Base-by-base conservation (phyloP, 495 filamentous ascomycete genomes). In the Halenospora varia region DNA sequence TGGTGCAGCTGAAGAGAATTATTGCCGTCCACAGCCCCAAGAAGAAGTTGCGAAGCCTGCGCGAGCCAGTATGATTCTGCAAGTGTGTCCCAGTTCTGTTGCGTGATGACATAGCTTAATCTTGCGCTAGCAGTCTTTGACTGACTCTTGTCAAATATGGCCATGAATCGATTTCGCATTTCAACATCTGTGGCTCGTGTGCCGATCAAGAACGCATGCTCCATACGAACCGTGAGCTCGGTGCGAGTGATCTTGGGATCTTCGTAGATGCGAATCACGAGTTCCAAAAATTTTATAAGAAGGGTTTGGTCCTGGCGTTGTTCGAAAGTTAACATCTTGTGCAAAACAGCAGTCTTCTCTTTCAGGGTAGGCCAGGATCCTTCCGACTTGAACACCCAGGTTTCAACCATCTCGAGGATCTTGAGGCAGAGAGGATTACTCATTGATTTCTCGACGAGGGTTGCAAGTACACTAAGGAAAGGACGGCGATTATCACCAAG, bases 61-160 rank as follows among this genome's bases (percentile, higher is more conserved):
- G 89, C 84, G 17, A 99, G 78, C 95, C 95, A 99, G 75, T 92
- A 99, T 8, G 88, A 96, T 57, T 99, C 94, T 2, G 82, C 82
- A 35, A 99, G 77, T 0, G 89, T 92, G 67, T 97, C 95, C 95
- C 95, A 99, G 63, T 97, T 96, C 68, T 99, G 95, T n/a, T 86
- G 87, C 3, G 84, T 81, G 48, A 99, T 75, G 4, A 97, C 87
- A 71, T 97, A 97, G 56, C 84, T 86, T 18, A 97, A 74, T 42
- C 95, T 83, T 45, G 86, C 87, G 66, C 87, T 95, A 10, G 92
- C 90, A 19, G 89, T 87, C 55, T 90, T 88, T 2, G 90, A 92
- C 57, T 97, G 75, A 68, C 89, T 95, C 63, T 85, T 86, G 71
- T 97, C 93, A 56, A 97, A 96, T 59, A 99, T 96, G 20, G 76